Conservation (phyloP, 2,329 filamentous ascomycete genomes). For the Zymoseptoria ardabiliae region DNA sequence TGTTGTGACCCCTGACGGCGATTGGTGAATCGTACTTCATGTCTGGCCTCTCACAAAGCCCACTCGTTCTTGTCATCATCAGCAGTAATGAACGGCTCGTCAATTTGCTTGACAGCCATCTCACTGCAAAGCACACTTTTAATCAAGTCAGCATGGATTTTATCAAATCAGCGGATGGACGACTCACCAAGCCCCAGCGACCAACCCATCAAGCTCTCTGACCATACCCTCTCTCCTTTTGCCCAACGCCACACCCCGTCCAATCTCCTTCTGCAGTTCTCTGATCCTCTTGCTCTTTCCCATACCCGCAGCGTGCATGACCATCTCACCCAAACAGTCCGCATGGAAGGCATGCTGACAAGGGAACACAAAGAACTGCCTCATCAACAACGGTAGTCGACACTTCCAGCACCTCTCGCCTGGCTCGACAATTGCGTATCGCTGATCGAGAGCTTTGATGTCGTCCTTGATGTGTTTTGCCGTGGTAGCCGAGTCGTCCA, state of each 20-base stretch:
- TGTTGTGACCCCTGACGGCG: too few species aligned
- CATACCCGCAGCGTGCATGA: conserved; percentile 72
- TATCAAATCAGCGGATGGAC: conserved; percentile 26
- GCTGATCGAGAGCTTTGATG: conserved; percentile 74
- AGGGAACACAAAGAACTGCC: conserved; percentile 97
- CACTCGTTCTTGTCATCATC: conserved; percentile 74
- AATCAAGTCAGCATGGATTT: conserved; percentile 30
- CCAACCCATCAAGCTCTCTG: conserved; percentile 81
- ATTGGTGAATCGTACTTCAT: conserved; percentile 4
- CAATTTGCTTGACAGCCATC: conserved; percentile 85
- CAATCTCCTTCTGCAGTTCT: conserved; percentile 78
- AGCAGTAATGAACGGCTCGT: conserved; percentile 78
- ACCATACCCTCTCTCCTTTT: conserved; percentile 73
- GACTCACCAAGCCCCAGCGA: conserved; percentile 63
- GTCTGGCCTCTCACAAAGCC: conserved; percentile 44
- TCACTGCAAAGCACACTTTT: conserved; percentile 80
- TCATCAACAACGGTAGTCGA: conserved; percentile 71
- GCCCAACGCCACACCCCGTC: conserved; percentile 61
- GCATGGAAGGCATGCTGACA: conserved; percentile 98
- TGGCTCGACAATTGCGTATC: conserved; percentile 93
- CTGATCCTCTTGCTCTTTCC: conserved; percentile 72
- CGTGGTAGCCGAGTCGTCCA: conserved; percentile 88
- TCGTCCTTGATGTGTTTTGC: conserved; percentile 86
- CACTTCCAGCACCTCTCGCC: conserved; percentile 92
- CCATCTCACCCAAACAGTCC: conserved; percentile 80